Evolutionary conservation across 2,329 filamentous ascomycete genomes (phyloP).

Genomic region (Teratosphaeria epicoccoides): DNA sequence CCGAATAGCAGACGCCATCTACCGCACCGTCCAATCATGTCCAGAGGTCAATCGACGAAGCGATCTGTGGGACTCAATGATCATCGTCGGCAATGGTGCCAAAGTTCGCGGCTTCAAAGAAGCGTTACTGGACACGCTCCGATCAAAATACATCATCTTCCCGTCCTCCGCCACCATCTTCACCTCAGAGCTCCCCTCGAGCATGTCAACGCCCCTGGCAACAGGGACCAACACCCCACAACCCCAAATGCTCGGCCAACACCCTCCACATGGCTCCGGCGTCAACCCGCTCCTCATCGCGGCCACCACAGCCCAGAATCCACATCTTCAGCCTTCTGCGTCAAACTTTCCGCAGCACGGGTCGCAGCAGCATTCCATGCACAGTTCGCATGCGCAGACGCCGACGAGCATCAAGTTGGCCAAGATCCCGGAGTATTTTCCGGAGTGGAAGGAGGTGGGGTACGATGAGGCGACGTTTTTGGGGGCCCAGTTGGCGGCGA

Average conservation of each 20-base stretch:
- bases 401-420: slow-evolving; percentile 75
- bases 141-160: slow-evolving; percentile 76
- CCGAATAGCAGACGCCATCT: slow-evolving; percentile 71
- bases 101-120: slow-evolving; percentile 70
- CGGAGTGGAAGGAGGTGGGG: slow-evolving; percentile 71
- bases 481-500: slow-evolving; percentile 76
- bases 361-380: slow-evolving; percentile 28
- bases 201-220: slow-evolving; percentile 79
- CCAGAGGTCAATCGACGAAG: slow-evolving; percentile 76
- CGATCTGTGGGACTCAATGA: slow-evolving; percentile 80
- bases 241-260: slow-evolving; percentile 32
- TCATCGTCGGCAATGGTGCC: slow-evolving; percentile 83
- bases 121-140: slow-evolving; percentile 69
- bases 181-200: slow-evolving; percentile 89
- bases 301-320: slow-evolving; percentile 64
- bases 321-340: slow-evolving; percentile 15
- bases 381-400: slow-evolving; percentile 56
- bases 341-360: slow-evolving; percentile 9
- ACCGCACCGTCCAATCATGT: slow-evolving; percentile 71
- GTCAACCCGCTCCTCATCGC: slow-evolving; percentile 89
- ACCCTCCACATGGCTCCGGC: slow-evolving; percentile 20
- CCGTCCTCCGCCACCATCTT: slow-evolving; percentile 92
- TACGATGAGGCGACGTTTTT: slow-evolving; percentile 78
- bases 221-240: slow-evolving; percentile 89
- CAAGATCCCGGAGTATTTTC: slow-evolving; percentile 71